A percentile compares a stretch with the other conserved stretches of the same genome.
Conservation (phyloP, 225 moss, liverwort and hornwort species). For the Climacium dendroides region DNA sequence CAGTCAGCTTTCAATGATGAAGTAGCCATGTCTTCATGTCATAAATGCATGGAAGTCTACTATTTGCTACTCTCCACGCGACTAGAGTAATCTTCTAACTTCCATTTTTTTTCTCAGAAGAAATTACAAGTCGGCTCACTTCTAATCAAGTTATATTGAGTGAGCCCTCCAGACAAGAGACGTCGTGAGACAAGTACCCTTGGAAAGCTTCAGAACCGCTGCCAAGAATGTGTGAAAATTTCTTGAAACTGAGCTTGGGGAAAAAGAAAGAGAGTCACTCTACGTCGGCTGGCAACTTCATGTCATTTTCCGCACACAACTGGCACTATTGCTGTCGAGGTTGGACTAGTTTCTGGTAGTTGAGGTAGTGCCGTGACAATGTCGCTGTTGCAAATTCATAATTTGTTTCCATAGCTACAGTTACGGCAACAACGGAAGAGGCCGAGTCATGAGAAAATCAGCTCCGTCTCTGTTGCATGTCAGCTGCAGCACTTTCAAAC, state of each 20-base stretch:
- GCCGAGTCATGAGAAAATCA: background rate
- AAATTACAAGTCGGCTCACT: background rate
- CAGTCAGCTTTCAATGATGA: background rate
- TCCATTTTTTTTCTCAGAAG: background rate
- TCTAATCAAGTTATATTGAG: background rate
- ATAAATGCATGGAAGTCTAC: background rate
- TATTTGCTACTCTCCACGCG: background rate
- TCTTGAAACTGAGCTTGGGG: background rate
- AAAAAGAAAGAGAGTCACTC: background rate
- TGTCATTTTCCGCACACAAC: background rate
- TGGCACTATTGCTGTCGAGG: background rate
- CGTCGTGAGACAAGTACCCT: background rate
- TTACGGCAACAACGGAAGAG: background rate
- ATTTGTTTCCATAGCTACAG: background rate
- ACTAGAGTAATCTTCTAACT: background rate
- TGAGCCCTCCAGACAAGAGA: background rate
- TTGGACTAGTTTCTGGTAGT: background rate
- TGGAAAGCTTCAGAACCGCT: background rate
- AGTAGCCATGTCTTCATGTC: background rate
- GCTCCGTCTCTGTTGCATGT: background rate
- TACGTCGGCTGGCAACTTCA: background rate
- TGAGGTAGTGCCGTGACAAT: background rate
- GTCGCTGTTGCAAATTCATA: background rate
- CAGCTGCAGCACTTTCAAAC: background rate
- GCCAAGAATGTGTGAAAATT: background rate